phyloP scores from a whole-genome alignment of 2,329 filamentous ascomycete genomes.

The Sclerotinia nivalis region DNA sequence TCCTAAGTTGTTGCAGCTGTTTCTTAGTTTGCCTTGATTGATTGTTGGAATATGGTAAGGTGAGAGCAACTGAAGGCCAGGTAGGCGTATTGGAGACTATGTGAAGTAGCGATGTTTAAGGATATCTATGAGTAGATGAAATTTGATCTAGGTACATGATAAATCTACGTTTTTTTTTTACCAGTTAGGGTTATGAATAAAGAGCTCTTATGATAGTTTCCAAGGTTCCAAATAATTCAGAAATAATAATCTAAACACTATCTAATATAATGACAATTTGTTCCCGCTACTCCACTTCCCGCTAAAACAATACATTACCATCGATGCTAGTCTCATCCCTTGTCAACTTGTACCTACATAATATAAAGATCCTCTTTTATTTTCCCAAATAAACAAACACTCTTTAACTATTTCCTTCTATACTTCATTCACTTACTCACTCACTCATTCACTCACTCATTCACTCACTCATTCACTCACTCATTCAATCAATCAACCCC shows the following conservation, averaged over 20 bases:
- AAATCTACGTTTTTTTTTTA: too few species aligned
- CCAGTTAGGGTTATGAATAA: too few species aligned
- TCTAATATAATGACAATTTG: neutral
- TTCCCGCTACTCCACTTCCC: neutral
- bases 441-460: too few species aligned
- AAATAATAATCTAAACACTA: neutral
- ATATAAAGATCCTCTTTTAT: neutral
- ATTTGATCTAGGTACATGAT: too few species aligned
- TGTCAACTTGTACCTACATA: neutral
- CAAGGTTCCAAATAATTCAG: neutral
- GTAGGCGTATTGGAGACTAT: neutral
- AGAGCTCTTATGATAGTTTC: too few species aligned
- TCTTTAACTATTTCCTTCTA: neutral
- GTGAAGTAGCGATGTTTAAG: too few species aligned
- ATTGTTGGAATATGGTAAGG: neutral
- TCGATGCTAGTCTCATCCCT: neutral
- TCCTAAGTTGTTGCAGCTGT: slow-evolving; percentile 32
- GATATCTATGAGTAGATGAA: neutral
- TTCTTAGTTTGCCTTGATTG: slow-evolving; percentile 30
- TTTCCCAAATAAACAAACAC: neutral
- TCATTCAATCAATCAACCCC: neutral
- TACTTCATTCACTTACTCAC: neutral
- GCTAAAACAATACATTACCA: neutral
- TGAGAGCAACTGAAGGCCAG: neutral
- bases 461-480: neutral